Conservation (phyloP, 192 early-diverging fungal species). For the Endogone sp. region DNA sequence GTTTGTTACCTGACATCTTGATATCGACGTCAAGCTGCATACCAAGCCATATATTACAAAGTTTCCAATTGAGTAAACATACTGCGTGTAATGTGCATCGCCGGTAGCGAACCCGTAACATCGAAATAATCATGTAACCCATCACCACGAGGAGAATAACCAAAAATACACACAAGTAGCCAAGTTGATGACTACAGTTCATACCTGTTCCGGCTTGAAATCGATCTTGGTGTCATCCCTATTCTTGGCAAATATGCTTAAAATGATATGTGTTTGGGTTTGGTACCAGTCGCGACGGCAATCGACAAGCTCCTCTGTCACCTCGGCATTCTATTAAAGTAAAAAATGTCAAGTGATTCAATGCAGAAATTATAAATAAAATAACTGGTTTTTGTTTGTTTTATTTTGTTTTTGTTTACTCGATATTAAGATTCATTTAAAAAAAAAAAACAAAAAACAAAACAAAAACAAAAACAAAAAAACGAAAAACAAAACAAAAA, state of each 20-base stretch:
- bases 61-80: background rate
- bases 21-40: constrained; percentile 66
- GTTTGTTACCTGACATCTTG: constrained; percentile 72
- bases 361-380: no score
- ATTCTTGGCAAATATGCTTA: constrained; percentile 94
- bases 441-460: no score
- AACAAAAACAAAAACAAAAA: no score
- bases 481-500: background rate
- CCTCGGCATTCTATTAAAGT: background rate
- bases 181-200: background rate
- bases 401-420: no score
- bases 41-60: background rate
- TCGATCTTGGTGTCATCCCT: constrained; percentile 62
- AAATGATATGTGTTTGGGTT: constrained; percentile 74
- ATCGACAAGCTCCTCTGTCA: constrained; percentile 54
- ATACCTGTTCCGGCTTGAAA: constrained; percentile 60
- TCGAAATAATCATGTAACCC: no score
- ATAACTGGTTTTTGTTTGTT: no score
- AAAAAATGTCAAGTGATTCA: background rate
- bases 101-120: no score
- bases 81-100: no score
- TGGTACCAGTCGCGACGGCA: constrained; percentile 97
- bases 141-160: no score
- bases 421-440: no score
- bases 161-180: no score